phyloP scores from a whole-genome alignment of 2,329 filamentous ascomycete species.

The Botrytis sinoallii region DNA sequence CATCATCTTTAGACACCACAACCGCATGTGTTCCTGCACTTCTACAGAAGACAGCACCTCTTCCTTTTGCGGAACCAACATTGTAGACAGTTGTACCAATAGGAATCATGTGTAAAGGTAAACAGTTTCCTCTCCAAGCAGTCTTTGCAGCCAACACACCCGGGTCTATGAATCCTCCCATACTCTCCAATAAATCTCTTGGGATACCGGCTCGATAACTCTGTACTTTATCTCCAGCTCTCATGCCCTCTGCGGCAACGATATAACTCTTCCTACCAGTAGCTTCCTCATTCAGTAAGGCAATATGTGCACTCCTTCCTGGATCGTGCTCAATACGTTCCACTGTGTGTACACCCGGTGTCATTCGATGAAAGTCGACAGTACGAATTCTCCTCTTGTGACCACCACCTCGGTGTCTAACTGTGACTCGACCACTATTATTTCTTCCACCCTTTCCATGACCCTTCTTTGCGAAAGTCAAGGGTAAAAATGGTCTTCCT shows the following conservation, averaged over 20 bases:
- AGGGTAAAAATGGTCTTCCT: slow-evolving; percentile 73
- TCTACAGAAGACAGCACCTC: slow-evolving; percentile 84
- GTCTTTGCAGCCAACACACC: slow-evolving; percentile 95
- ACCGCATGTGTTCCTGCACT: slow-evolving; percentile 91
- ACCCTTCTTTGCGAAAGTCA: slow-evolving; percentile 91
- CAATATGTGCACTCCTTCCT: slow-evolving; percentile 88
- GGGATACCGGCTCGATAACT: slow-evolving; percentile 91
- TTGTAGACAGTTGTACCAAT: slow-evolving; percentile 92
- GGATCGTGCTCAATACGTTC: slow-evolving; percentile 97
- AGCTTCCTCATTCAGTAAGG: slow-evolving; percentile 71
- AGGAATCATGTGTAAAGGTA: slow-evolving; percentile 93
- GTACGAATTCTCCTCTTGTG: slow-evolving; percentile 87
- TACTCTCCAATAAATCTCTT: slow-evolving; percentile 77
- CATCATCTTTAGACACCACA: slow-evolving; percentile 84
- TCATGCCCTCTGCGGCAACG: slow-evolving; percentile 89
- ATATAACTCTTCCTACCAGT: slow-evolving; percentile 84
- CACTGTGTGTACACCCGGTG: slow-evolving; percentile 79
- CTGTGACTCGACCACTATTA: slow-evolving; percentile 77
- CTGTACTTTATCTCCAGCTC: slow-evolving; percentile 86
- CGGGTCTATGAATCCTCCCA: slow-evolving; percentile 90
- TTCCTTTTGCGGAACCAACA: slow-evolving; percentile 71
- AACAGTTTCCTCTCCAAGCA: slow-evolving; percentile 88
- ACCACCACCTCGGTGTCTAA: slow-evolving; percentile 89
- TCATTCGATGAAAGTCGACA: slow-evolving; percentile 80
- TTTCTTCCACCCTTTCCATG: slow-evolving; percentile 92